Percentiles rank a stretch among this genome's conserved stretches.
These are phyloP conservation scores for Lachnum nothofagi DNA, from an alignment of 2,329 filamentous ascomycete species.

Conservation along the genomic window DNA sequence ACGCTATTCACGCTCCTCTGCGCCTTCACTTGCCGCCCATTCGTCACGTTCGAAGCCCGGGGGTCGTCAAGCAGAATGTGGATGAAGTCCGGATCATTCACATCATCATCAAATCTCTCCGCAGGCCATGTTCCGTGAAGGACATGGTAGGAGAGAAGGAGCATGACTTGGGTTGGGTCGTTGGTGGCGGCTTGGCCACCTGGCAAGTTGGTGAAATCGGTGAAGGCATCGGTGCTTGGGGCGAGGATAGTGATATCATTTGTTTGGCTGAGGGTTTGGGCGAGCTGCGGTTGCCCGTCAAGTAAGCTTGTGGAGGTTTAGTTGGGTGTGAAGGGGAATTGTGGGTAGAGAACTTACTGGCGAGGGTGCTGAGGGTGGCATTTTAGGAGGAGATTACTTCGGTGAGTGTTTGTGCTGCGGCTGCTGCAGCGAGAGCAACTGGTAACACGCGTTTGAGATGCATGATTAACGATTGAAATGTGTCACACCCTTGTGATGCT, in stretches of 20 bases:
- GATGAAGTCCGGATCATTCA: conserved; percentile 38
- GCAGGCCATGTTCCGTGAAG: conserved; percentile 21
- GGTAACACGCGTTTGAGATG: too few relatives aligned
- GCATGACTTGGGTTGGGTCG: conserved; percentile 33
- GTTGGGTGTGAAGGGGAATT: too few relatives aligned
- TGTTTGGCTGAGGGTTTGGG: conserved; percentile 18
- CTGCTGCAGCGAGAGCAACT: too few relatives aligned
- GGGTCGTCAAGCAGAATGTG: conserved; percentile 31
- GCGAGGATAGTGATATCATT: conserved; percentile 47
- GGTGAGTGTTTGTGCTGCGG: too few relatives aligned
- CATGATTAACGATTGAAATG: too few relatives aligned
- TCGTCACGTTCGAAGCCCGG: conserved; percentile 34
- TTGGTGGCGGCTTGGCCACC: conserved; percentile 6
- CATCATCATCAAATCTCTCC: conserved; percentile 21
- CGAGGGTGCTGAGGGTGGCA: neutral
- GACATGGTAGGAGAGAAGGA: conserved; percentile 29
- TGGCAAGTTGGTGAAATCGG: conserved; percentile 23
- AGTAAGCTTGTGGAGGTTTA: neutral
- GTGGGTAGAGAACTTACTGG: neutral
- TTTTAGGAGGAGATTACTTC: too few relatives aligned
- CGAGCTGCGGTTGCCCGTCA: conserved; percentile 2
- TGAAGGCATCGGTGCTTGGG: conserved; percentile 31
- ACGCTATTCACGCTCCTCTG: too few relatives aligned
- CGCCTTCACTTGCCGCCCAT: too few relatives aligned
- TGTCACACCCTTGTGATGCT: too few relatives aligned